These are phyloP conservation scores for Clonostachys sp. DNA, from an alignment of 2,329 filamentous ascomycete species.

Conservation along the genomic window DNA sequence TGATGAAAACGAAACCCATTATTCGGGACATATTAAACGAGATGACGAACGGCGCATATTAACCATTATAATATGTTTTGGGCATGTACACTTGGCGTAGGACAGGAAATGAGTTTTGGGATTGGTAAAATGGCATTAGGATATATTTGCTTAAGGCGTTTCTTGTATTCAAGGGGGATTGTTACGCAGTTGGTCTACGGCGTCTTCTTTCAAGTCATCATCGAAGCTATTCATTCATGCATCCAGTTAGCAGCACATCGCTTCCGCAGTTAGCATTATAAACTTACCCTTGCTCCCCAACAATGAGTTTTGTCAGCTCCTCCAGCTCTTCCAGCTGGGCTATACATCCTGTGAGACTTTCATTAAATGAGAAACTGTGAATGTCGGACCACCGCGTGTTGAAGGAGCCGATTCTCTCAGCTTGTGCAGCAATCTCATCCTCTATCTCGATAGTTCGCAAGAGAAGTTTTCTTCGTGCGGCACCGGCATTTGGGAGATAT, in stretches of 20 bases:
- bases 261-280: not conserved
- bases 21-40: constrained; percentile 78
- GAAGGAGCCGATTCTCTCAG: not conserved
- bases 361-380: constrained; percentile 50
- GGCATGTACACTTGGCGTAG: not conserved
- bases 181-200: constrained; percentile 9
- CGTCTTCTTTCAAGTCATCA: constrained; percentile 14
- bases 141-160: not conserved
- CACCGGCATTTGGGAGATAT: constrained; percentile 52
- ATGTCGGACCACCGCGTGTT: constrained; percentile 47
- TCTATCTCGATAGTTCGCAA: constrained; percentile 41
- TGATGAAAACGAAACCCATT: constrained; percentile 62
- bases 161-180: constrained; percentile 1
- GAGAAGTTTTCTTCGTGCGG: constrained; percentile 45
- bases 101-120: not conserved
- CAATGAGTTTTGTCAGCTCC: constrained; percentile 52
- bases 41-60: constrained; percentile 41
- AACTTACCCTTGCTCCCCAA: constrained; percentile 46
- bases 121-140: constrained; percentile 1
- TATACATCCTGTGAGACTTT: constrained; percentile 49
- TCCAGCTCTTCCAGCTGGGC: constrained; percentile 49
- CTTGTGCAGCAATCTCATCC: constrained; percentile 13
- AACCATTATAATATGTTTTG: not conserved
- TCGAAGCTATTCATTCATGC: constrained; percentile 21
- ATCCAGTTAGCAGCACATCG: not conserved